These are phyloP conservation scores for Euclidium syriacum DNA, from an alignment of 345 rosid species.

Conservation along the genomic window DNA sequence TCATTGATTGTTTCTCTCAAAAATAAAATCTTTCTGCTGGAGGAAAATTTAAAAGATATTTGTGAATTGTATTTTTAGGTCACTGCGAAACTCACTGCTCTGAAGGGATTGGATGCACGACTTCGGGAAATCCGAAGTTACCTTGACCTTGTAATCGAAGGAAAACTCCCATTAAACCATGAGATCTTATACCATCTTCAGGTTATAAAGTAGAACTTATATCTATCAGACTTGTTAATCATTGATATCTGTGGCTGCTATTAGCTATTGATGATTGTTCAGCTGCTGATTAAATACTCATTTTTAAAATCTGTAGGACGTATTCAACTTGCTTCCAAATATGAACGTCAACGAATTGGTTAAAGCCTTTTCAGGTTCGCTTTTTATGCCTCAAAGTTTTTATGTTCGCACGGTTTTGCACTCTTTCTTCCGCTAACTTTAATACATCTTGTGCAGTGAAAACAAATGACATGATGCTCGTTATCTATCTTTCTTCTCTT, in stretches of 20 bases:
- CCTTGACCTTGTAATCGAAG: constrained; percentile 74
- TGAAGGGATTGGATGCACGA: constrained; percentile 80
- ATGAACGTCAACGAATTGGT: constrained; percentile 30
- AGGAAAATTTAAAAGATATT: not conserved
- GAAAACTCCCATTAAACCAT: constrained; percentile 67
- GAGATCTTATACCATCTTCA: constrained; percentile 79
- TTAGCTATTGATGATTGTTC: not conserved
- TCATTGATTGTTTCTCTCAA: not conserved
- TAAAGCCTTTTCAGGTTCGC: constrained; percentile 64
- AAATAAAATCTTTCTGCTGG: not conserved
- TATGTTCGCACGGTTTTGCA: not conserved
- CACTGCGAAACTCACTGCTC: constrained; percentile 63
- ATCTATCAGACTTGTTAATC: not conserved
- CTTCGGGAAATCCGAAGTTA: constrained; percentile 57
- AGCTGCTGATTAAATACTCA: not conserved
- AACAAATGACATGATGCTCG: constrained; percentile 37
- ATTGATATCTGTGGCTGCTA: not conserved
- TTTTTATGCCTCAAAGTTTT: not conserved
- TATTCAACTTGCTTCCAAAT: constrained; percentile 27
- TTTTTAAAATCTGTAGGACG: constrained; percentile 30
- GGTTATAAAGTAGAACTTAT: constrained; percentile 37
- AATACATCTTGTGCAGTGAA: constrained; percentile 28
- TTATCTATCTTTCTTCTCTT: constrained; percentile 31
- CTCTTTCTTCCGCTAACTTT: not conserved
- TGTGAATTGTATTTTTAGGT: constrained; percentile 38